Base-by-base conservation (phyloP, 2,329 filamentous ascomycete genomes). In the Epichloe typhina region DNA sequence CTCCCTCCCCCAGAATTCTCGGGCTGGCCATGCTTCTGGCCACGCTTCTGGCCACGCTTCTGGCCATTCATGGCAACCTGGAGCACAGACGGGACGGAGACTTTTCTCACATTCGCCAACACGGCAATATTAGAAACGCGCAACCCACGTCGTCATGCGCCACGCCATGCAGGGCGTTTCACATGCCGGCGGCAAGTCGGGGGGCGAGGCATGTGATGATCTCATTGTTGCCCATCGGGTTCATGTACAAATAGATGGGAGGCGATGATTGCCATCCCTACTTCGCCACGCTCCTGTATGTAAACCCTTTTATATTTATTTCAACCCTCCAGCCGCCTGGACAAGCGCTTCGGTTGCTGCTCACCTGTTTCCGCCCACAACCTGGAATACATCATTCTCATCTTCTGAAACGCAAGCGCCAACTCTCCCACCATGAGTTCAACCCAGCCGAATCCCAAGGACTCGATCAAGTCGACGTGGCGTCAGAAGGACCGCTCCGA, bases 401-500 rank as follows among this genome's bases (percentile, higher is more conserved):
- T 31, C 31, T 31, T 31, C 31, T 31, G 31, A 31, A 9, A 31
- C 31, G 31, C 31, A 31, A 31, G 8, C 31, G 4, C 9, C 9
- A 11, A 31, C 9, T 4, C 26, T 11, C 26, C 15, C 21, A 26
- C 13, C 5, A 51, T 51, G 49, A 47, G 49, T 46, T 15, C 37
- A 8, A 23, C 38, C 1, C 31, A 9, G 12, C n/a, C 38, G 15
- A 50, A 47, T 19, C 47, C 48, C 5, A 46, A 42, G 15, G 51
- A 53, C 40, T 53, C 51, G 9, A 53, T 53, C n/a, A 53, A 50
- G 43, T 50, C 48, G 33, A 53, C 51, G n/a, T 53, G 51, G 51
- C 47, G 47, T 2, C 38, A 21, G 2, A 53, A 53, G 35, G 44
- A 50, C 19, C 51, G 51, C 33, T 53, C 51, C 8, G 51, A 53